Evolutionary conservation across 108 stramenopile species (phyloP).

Genomic region (Cyclostephanos invisitatus): DNA sequence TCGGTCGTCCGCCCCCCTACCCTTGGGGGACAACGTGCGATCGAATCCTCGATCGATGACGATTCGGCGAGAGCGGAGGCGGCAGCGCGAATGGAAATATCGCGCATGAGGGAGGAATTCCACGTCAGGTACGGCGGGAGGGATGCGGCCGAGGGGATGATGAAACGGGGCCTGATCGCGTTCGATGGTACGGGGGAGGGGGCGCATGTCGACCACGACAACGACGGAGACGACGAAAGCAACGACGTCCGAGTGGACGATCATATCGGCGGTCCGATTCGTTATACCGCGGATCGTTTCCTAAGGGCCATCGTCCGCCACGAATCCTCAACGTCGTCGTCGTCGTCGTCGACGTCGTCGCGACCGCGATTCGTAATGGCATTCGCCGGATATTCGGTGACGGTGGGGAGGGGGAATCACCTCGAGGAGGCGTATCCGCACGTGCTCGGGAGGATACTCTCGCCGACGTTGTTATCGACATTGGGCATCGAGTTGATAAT

Average conservation of each 20-base stretch:
- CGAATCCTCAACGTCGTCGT: slow-evolving; percentile 13
- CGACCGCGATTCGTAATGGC: slow-evolving; percentile 44
- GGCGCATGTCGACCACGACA: background rate
- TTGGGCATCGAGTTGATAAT: slow-evolving; percentile 61
- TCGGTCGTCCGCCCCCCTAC: slow-evolving; percentile 2
- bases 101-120: slow-evolving; percentile 32
- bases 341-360: slow-evolving; percentile 10
- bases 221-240: no score
- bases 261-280: background rate
- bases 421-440: slow-evolving; percentile 81
- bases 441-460: slow-evolving; percentile 58
- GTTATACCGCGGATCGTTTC: slow-evolving; percentile 29
- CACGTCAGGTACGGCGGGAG: slow-evolving; percentile 46
- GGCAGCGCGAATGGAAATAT: slow-evolving; percentile 18
- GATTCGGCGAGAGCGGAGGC: background rate
- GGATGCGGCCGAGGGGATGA: slow-evolving; percentile 31
- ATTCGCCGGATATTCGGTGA: slow-evolving; percentile 87
- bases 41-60: background rate
- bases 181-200: slow-evolving; percentile 17
- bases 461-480: slow-evolving; percentile 36
- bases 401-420: slow-evolving; percentile 82
- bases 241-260: background rate
- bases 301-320: slow-evolving; percentile 19
- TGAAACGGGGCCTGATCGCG: slow-evolving; percentile 32
- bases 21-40: background rate